phyloP scores from a whole-genome alignment of 805 yeast genomes.

The Candida golubevii region DNA sequence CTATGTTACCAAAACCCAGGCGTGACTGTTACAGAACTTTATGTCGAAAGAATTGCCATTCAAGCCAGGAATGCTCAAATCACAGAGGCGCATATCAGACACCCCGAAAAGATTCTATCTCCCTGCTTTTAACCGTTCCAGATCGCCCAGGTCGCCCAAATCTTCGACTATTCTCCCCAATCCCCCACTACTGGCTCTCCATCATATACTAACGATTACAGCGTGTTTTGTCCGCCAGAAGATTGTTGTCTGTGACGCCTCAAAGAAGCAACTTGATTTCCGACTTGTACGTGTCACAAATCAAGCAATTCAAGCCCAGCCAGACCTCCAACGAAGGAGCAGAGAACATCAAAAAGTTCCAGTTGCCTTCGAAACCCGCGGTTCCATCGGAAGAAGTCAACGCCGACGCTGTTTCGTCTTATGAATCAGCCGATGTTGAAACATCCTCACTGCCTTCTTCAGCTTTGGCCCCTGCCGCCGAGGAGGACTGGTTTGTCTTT shows the following conservation, averaged over 20 bases:
- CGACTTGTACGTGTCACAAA: slow-evolving; percentile 82
- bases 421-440: slow-evolving; percentile 72
- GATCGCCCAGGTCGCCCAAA: no score
- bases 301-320: slow-evolving; percentile 85
- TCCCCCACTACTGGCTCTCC: neutral
- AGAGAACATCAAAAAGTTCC: slow-evolving; percentile 80
- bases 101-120: no score
- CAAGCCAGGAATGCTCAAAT: no score
- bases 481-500: slow-evolving; percentile 78
- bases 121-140: no score
- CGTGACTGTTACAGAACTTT: no score
- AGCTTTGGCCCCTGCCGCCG: slow-evolving; percentile 42
- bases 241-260: slow-evolving; percentile 41
- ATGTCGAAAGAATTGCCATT: no score
- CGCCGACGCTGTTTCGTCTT: slow-evolving; percentile 63
- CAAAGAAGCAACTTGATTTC: slow-evolving; percentile 59
- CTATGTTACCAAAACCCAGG: no score
- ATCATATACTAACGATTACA: slow-evolving; percentile 15
- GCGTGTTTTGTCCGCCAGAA: slow-evolving; percentile 31
- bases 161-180: neutral
- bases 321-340: slow-evolving; percentile 70
- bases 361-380: slow-evolving; percentile 72
- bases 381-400: slow-evolving; percentile 68
- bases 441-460: slow-evolving; percentile 38
- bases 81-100: no score